These are phyloP conservation scores for Annona squamosa DNA, from an alignment of 164 flowering plant genomes.

Conservation along the genomic window DNA sequence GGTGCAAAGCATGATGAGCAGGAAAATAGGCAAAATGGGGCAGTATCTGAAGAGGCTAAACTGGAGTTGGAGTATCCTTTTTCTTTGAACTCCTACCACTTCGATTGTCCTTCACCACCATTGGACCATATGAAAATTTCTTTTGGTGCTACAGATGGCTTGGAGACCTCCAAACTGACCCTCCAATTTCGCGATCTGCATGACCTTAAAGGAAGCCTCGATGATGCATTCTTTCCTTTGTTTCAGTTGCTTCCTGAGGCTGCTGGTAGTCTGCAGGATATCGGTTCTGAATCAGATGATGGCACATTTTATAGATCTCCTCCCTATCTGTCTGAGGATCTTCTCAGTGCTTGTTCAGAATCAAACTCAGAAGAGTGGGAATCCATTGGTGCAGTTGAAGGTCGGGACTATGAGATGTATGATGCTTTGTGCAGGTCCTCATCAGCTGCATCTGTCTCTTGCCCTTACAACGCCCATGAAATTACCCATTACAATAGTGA, in stretches of 20 bases:
- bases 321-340: conserved; percentile 55
- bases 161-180: conserved; percentile 49
- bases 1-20: conserved; percentile 7
- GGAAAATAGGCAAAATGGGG: conserved; percentile 11
- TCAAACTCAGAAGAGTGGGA: conserved; percentile 82
- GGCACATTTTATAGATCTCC: conserved; percentile 79
- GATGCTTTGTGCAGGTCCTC: conserved; percentile 47
- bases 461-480: conserved; percentile 30
- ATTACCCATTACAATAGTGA: conserved; percentile 10
- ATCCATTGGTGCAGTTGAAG: conserved; percentile 36
- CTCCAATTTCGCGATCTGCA: conserved; percentile 55
- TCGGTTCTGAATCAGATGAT: conserved; percentile 63
- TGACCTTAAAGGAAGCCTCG: conserved; percentile 26
- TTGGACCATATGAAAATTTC: conserved; percentile 84
- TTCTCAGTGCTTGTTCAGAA: conserved; percentile 46
- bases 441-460: conserved; percentile 40
- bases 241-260: conserved; percentile 77
- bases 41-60: conserved; percentile 14
- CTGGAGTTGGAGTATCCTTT: conserved; percentile 27
- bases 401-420: conserved; percentile 36
- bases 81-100: conserved; percentile 13
- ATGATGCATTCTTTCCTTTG: conserved; percentile 55
- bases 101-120: conserved; percentile 56
- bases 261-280: conserved; percentile 25
- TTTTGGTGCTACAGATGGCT: conserved; percentile 50